Base-by-base conservation (phyloP, 352 stramenopile species). In the Pythium oligandrum region DNA sequence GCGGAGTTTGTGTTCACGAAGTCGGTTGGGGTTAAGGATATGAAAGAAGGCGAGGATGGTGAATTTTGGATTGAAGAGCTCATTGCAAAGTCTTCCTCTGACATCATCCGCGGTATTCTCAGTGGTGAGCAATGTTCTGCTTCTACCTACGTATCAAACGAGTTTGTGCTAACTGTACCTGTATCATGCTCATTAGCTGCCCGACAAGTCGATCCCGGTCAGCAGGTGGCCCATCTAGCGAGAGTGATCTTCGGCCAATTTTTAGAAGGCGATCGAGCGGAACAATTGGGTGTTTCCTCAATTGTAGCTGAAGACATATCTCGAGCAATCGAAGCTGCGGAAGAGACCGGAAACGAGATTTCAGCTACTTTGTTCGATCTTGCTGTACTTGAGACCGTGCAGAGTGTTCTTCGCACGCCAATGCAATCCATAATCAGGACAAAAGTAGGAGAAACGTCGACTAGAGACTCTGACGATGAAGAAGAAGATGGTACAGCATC, bases 391-490 rank as follows among this genome's bases (percentile, higher is more conserved):
- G 66, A 74, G 34, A 36, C 57, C 4, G 65, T 74, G 61, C 61
- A 70, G 51, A 63, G 17, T 26, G 17, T 26, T 26, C 17, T 26
- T 26, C 17, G 17, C 17, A 26, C 17, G 17, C 17, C 17, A 26
- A 26, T 26, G 17, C 17, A 26, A 26, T 26, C 17, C 17, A 26
- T 26, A 26, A 26, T 26, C 17, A 26, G 17, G 17, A 26, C 17
- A 37, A 8, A 10, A 37, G 31, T 8, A 50, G 30, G 44, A 8
- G 6, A 50, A 8, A 52, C 6, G 31, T 30, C 35, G 49, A 47
- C 12, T 32, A 4, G 39, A 31, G 71, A 74, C 10, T 71, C 68
- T 2, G 75, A 82, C 3, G 72, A 84, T 11, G 59, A 76, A 0
- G 65, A 74, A 31, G 55, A 66, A 37, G 54, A 68, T 9, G 54